Percentiles rank a stretch among this genome's conserved stretches.
Conservation (phyloP, 352 stramenopile species). For the Blastocystis sp. region DNA sequence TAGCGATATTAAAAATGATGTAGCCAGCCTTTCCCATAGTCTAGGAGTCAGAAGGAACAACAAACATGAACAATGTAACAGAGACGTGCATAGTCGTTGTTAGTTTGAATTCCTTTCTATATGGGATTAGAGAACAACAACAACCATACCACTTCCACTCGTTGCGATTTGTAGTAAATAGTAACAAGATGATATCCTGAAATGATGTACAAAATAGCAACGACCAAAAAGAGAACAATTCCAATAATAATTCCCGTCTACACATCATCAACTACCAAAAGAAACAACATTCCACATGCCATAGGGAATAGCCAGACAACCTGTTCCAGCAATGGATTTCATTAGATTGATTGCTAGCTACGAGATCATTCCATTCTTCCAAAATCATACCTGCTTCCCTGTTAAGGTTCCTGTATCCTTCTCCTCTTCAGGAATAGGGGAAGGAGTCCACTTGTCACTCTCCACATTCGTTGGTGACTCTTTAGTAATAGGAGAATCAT, state of each 20-base stretch:
- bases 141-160: background rate
- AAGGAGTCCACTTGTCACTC: background rate
- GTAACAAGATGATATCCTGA: slow-evolving; percentile 30
- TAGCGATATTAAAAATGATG: slow-evolving; percentile 34
- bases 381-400: background rate
- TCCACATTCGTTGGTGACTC: background rate
- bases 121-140: background rate
- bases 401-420: background rate
- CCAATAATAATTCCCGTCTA: slow-evolving; percentile 42
- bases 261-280: background rate
- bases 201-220: slow-evolving; percentile 28
- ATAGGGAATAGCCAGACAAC: slow-evolving; percentile 36
- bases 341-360: slow-evolving; percentile 57
- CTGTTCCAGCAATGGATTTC: slow-evolving; percentile 51
- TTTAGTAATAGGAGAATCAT: background rate
- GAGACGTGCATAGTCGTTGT: slow-evolving; percentile 53
- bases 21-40: slow-evolving; percentile 23
- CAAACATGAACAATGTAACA: slow-evolving; percentile 1
- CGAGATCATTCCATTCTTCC: background rate
- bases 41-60: background rate
- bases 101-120: slow-evolving; percentile 36
- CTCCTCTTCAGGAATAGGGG: background rate
- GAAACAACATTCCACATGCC: slow-evolving; percentile 36
- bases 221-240: slow-evolving; percentile 19
- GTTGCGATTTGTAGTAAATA: background rate